Evolutionary conservation across 2,329 filamentous ascomycete genomes (phyloP).

Genomic region (Neoascochyta sp.): DNA sequence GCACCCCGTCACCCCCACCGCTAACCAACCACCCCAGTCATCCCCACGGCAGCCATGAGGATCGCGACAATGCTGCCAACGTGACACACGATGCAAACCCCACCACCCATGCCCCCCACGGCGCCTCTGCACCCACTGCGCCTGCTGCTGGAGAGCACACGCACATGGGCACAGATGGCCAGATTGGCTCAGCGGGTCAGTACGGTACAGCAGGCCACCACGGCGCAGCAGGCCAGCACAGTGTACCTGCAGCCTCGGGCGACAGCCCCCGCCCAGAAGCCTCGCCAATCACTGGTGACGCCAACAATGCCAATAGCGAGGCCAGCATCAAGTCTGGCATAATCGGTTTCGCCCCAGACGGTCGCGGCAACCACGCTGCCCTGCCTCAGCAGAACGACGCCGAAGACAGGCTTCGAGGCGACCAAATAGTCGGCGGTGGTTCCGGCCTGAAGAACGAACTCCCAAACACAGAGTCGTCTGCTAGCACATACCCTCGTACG

Average conservation of each 20-base stretch:
- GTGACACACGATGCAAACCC: slow-evolving; percentile 14
- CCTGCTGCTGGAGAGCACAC: too few relatives aligned
- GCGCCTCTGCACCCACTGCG: too few relatives aligned
- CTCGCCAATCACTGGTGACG: slow-evolving; percentile 5
- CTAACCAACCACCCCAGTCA: slow-evolving; percentile 24
- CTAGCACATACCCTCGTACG: slow-evolving; percentile 17
- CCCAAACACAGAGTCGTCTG: too few relatives aligned
- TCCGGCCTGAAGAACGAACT: slow-evolving; percentile 5
- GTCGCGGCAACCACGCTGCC: slow-evolving; percentile 23
- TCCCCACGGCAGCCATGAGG: slow-evolving; percentile 36
- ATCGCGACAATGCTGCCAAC: slow-evolving; percentile 29
- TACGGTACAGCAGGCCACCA: too few relatives aligned
- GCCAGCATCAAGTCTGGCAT: slow-evolving; percentile 42
- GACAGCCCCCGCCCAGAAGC: slow-evolving; percentile 17
- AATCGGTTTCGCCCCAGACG: slow-evolving; percentile 31
- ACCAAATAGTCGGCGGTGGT: slow-evolving; percentile 16
- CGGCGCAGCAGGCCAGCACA: too few relatives aligned
- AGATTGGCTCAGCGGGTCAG: too few relatives aligned
- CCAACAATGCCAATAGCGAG: slow-evolving; percentile 24
- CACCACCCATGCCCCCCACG: too few relatives aligned
- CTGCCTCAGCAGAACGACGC: slow-evolving; percentile 13
- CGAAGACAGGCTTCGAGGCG: slow-evolving; percentile 9
- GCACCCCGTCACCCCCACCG: too few relatives aligned
- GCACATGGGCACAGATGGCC: slow-evolving; percentile 7
- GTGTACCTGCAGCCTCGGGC: too few relatives aligned